Evolutionary conservation across 306 rosid genomes (phyloP), one percentile per base, ranked within the genome.

Genomic region (Dryas drummondii): DNA sequence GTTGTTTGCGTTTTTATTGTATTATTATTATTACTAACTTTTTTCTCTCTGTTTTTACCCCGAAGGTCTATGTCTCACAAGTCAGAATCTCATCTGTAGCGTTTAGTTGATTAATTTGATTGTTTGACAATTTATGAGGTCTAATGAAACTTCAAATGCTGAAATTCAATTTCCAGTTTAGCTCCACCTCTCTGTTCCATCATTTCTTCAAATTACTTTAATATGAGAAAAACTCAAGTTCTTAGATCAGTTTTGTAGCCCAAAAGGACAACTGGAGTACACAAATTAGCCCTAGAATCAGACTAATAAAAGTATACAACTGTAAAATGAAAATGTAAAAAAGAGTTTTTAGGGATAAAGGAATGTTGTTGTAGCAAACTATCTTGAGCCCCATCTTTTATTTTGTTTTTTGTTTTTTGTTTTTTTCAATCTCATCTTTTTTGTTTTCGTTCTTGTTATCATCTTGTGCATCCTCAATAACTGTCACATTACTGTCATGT

Each of bases 201-300:
- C 17, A 2, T 19, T 17, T 8, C 11, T 19, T 19, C 9, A 56
- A 17, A 57, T 22, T 22, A 57, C 3, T 17, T 8, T 60, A 60
- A 37, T 45, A 60, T 12, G 44, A 32, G 66, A 6, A 37, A 60
- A 10, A 60, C 66, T 60, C n/a, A 32, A 32, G 9, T 60, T 2
- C 37, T 32, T 60, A 60, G 66, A 60, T 60, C 19, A 13, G 66
- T 60, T 32, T 16, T 60, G 66, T 60, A 60, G 66, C 45, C 44
- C 19, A 27, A 13, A 60, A 37, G 45, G 37, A 40, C 46, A 2
- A 3, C 46, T 12, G 1, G 44, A 60, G n/a, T 60, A 13, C 46
- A 2, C 16, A 27, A 19, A n/a, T n/a, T n/a, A 55, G 60, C 12
- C 1, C 60, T 55, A 55, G 27, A 52, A 7, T 53, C 26, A 55